Conservation (phyloP, 495 filamentous ascomycete species). For the Lentithecium fluviatile region DNA sequence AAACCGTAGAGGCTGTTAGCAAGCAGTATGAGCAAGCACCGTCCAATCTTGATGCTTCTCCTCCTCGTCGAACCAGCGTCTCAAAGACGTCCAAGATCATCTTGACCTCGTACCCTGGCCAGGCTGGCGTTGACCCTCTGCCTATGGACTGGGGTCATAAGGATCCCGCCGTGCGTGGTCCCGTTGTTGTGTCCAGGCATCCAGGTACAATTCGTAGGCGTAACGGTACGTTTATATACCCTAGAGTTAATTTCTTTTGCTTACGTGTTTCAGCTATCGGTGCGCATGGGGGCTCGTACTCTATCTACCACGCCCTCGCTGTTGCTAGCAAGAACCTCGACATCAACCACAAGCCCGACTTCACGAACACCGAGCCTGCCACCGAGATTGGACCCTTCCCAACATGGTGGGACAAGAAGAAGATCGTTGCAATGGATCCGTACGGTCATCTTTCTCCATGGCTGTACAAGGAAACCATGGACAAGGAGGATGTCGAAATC, state of each 20-base stretch:
- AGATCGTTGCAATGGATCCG: constrained; percentile 98
- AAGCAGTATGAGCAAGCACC: constrained; percentile 33
- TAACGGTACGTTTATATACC: constrained; percentile 61
- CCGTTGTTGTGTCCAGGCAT: constrained; percentile 83
- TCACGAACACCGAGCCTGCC: constrained; percentile 91
- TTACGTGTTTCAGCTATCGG: constrained; percentile 52
- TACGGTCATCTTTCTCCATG: constrained; percentile 85
- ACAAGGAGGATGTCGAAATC: constrained; percentile 75
- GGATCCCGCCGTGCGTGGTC: constrained; percentile 73
- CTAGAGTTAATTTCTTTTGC: background rate
- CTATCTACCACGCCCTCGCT: constrained; percentile 92
- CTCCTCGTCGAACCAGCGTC: constrained; percentile 34
- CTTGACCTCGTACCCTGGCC: constrained; percentile 88
- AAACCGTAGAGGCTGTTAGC: constrained; percentile 30
- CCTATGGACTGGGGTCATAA: constrained; percentile 83
- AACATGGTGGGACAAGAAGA: constrained; percentile 85
- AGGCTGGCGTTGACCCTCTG: constrained; percentile 88
- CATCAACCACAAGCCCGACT: constrained; percentile 82
- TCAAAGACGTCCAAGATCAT: constrained; percentile 63
- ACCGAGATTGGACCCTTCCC: constrained; percentile 83
- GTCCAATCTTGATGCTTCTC: constrained; percentile 21
- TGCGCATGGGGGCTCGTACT: constrained; percentile 96
- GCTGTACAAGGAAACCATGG: constrained; percentile 68
- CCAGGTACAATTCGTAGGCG: constrained; percentile 75
- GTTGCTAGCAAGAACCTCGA: constrained; percentile 87